A percentile compares a stretch with the other conserved stretches of the same genome.
Conservation (phyloP, 345 rosid genomes). For the Gossypium rotundifolium region DNA sequence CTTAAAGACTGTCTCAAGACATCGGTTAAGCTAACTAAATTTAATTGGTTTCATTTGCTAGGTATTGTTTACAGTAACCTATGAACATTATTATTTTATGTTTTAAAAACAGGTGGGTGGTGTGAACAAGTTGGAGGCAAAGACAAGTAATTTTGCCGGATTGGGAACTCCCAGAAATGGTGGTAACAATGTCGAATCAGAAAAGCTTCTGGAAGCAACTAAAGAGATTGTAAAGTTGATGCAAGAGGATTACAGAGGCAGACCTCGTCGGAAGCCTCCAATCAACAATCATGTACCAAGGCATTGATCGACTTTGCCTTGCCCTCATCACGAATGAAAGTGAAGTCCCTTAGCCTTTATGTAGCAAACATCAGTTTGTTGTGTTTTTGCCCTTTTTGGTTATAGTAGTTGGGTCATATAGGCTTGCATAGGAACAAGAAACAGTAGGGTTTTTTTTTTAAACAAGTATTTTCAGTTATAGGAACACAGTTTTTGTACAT, state of each 20-base stretch:
- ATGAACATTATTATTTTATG: not conserved
- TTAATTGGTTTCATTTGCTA: not conserved
- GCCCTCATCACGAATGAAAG: not conserved
- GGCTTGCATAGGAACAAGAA: not conserved
- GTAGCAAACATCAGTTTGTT: not conserved
- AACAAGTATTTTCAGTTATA: not conserved
- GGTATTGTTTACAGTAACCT: not conserved
- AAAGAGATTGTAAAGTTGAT: slow-evolving; percentile 31
- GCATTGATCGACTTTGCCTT: slow-evolving; percentile 15
- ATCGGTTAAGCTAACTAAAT: not conserved
- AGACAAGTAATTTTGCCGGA: not conserved
- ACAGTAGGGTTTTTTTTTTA: not conserved
- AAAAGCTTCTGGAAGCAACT: slow-evolving; percentile 29
- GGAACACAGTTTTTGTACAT: slow-evolving; percentile 5
- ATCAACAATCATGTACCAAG: slow-evolving; percentile 37
- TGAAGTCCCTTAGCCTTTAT: not conserved
- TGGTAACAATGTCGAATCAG: slow-evolving; percentile 13
- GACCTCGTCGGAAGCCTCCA: slow-evolving; percentile 42
- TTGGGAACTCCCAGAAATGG: not conserved
- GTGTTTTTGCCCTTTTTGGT: not conserved
- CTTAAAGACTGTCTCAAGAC: too few species aligned
- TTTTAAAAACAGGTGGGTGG: not conserved
- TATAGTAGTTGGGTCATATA: not conserved
- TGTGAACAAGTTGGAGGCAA: not conserved
- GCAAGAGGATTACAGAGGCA: slow-evolving; percentile 34